phyloP scores from a whole-genome alignment of 1,139 yeast genomes.

The Blastobotrys raffinosifermentans region DNA sequence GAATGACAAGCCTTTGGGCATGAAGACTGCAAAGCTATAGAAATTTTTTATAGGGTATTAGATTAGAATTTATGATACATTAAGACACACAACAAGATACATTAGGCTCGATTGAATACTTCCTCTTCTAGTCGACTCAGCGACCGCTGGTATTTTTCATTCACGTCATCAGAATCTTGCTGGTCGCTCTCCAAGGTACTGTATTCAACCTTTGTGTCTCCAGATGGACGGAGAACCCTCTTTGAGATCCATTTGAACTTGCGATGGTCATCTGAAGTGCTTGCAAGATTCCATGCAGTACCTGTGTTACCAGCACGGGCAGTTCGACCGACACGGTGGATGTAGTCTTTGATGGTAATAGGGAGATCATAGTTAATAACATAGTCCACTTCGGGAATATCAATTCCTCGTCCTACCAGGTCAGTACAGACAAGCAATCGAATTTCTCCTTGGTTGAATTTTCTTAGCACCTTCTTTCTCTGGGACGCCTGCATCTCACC shows the following conservation, averaged over 20 bases:
- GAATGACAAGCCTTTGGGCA: constrained; percentile 20
- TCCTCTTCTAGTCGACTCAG: constrained; percentile 41
- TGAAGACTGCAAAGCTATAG: constrained; percentile 16
- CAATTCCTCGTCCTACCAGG: constrained; percentile 91
- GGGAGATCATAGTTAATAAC: constrained; percentile 92
- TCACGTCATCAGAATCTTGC: constrained; percentile 16
- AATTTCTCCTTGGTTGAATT: constrained; percentile 47
- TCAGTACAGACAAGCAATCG: constrained; percentile 79
- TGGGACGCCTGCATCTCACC: constrained; percentile 34
- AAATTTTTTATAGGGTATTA: not conserved
- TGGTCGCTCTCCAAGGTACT: constrained; percentile 2
- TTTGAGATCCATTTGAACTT: constrained; percentile 46
- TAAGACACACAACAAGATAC: not conserved
- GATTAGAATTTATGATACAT: constrained; percentile 1
- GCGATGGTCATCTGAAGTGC: constrained; percentile 70
- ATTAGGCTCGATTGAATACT: constrained; percentile 24
- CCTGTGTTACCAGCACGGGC: constrained; percentile 87
- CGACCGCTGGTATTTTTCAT: constrained; percentile 40
- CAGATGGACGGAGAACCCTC: constrained; percentile 21
- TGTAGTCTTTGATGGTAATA: constrained; percentile 80
- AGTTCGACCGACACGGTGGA: constrained; percentile 94
- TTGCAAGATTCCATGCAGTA: constrained; percentile 59
- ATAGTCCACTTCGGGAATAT: constrained; percentile 61
- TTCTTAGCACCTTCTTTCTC: constrained; percentile 40
- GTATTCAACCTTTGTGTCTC: constrained; percentile 10